Evolutionary conservation across 2,329 filamentous ascomycete species (phyloP), one percentile per base, ranked within the genome.

Genomic region (Coniochaeta sp.): DNA sequence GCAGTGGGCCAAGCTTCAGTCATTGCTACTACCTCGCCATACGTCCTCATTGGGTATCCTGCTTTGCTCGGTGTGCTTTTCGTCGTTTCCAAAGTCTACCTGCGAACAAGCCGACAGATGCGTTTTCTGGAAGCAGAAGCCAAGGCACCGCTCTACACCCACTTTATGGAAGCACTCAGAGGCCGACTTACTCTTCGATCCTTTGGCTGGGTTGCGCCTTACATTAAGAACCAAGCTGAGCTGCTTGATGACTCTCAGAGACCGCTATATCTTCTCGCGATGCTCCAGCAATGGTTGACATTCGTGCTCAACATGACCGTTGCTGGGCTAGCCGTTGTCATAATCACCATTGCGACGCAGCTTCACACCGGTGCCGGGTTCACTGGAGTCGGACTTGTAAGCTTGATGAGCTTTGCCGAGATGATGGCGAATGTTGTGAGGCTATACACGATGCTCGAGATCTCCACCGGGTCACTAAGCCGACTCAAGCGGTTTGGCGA

Each of bases 21-120:
- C 22, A 64, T 67, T 5, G 64, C 65, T 14, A 62, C 62, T 2
- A 59, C 63, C 17, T 64, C 64, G 52, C 65, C 63, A 1, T 67
- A 60, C 12, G 55, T 68, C 17, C 60, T 58, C 31, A 73, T 79
- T 19, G 72, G 73, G 0, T 80, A 84, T 59, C 82, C 82, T 0
- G 67, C 80, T 1, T 66, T 85, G 2, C 60, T 78, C n/a, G 68
- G 66, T 0, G 62, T 77, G 1, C 62, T 84, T 1, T 85, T 78
- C 59, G 61, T 73, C 2, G 69, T 86, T 0, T 82, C 84, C 61
- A 79, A 74, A 47, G 74, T 83, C 54, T 86, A 87, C 64, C 73
- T 87, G 3, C 75, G 80, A 0, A 87, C 84, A 0, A 85, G 82
- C 1, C 73, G 83, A 0, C 84, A 86, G 66, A 66, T 87, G 14